Percentiles rank a stretch among this genome's conserved stretches.
phyloP scores from a whole-genome alignment of 1,139 yeast genomes.

The Saccharomyces pastorianus region DNA sequence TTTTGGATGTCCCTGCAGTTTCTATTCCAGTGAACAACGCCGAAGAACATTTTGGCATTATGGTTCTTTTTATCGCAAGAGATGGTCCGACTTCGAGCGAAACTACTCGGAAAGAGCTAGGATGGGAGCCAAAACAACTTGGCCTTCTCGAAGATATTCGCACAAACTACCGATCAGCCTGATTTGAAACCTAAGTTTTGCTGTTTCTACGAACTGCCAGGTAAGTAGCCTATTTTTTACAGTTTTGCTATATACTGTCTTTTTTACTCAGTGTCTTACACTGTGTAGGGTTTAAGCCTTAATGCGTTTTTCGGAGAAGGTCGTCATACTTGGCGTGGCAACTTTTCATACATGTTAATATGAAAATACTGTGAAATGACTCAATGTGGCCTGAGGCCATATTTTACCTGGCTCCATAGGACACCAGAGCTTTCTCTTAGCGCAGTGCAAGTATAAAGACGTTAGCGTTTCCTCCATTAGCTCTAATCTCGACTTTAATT shows the following conservation, averaged over 20 bases:
- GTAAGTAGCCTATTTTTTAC: background rate
- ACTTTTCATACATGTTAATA: background rate
- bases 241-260: background rate
- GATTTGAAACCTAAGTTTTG: background rate
- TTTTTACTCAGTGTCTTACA: background rate
- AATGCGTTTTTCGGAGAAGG: background rate
- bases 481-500: no score
- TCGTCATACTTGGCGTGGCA: background rate
- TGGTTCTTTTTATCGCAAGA: slow-evolving; percentile 3
- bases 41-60: slow-evolving; percentile 11
- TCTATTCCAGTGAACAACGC: slow-evolving; percentile 12
- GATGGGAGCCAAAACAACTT: slow-evolving; percentile 22
- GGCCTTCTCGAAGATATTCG: slow-evolving; percentile 21
- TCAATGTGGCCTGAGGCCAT: background rate
- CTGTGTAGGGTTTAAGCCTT: background rate
- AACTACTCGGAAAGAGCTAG: slow-evolving; percentile 15
- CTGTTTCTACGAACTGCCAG: background rate
- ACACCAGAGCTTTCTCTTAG: background rate
- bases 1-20: slow-evolving; percentile 11
- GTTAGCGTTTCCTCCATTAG: no score
- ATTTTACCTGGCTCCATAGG: background rate
- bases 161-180: background rate
- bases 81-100: slow-evolving; percentile 13
- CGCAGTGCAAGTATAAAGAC: background rate
- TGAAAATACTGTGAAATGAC: background rate